A percentile compares a stretch with the other conserved stretches of the same genome.
Evolutionary conservation across 331 rosid species (phyloP).

Genomic region (Spiraea crenata): DNA sequence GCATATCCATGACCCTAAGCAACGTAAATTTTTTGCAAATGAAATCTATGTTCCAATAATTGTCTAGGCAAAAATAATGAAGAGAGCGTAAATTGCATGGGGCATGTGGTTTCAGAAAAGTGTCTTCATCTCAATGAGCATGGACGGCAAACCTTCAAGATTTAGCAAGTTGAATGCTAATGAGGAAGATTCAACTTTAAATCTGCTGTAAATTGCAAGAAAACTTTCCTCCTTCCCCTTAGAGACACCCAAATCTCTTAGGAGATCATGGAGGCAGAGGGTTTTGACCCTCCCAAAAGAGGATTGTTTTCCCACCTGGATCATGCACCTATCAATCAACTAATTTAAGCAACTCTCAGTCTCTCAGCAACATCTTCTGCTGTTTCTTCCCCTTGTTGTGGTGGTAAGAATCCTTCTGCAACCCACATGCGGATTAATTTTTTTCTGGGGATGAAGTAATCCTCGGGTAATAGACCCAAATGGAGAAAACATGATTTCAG

Average conservation of each 20-base stretch:
- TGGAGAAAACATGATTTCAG: no score
- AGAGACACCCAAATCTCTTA: slow-evolving; percentile 25
- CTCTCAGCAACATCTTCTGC: slow-evolving; percentile 17
- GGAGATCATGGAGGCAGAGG: slow-evolving; percentile 32
- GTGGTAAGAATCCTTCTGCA: slow-evolving; percentile 50
- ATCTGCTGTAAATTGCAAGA: not conserved
- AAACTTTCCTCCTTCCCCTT: slow-evolving; percentile 27
- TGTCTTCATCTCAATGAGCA: not conserved
- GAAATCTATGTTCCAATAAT: no score
- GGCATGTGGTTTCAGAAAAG: no score
- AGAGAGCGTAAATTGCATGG: no score
- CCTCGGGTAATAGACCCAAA: slow-evolving; percentile 43
- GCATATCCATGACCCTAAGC: no score
- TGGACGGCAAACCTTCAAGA: not conserved
- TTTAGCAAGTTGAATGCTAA: not conserved
- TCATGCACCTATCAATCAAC: no score
- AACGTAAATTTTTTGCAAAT: no score
- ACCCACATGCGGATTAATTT: slow-evolving; percentile 50
- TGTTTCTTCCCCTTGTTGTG: slow-evolving; percentile 18
- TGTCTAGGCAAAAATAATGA: no score
- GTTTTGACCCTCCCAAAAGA: slow-evolving; percentile 17
- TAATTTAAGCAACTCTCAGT: no score
- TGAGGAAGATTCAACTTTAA: not conserved
- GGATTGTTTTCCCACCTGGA: slow-evolving; percentile 4
- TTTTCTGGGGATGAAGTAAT: slow-evolving; percentile 33